These are phyloP conservation scores for Gossypium arboreum DNA, from an alignment of 345 rosid species.

Conservation along the genomic window DNA sequence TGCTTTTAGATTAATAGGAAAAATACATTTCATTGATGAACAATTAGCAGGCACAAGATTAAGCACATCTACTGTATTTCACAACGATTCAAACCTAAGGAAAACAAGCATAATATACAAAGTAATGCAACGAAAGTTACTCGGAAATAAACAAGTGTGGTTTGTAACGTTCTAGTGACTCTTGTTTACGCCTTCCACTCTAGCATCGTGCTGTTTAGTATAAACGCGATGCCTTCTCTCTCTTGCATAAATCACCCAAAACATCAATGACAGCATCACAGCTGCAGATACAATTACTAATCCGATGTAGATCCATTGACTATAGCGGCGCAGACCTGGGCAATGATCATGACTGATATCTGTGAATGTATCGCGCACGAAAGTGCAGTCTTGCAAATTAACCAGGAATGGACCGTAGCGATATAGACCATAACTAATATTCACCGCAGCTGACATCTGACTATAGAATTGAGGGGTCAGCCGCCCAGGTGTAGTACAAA, in stretches of 20 bases:
- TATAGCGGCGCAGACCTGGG: slow-evolving; percentile 53
- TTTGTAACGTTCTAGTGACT: slow-evolving; percentile 16
- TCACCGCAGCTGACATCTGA: slow-evolving; percentile 67
- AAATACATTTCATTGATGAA: neutral
- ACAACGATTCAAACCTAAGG: neutral
- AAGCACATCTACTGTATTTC: neutral
- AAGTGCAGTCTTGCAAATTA: slow-evolving; percentile 66
- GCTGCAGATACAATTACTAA: slow-evolving; percentile 70
- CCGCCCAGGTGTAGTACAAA: slow-evolving; percentile 71
- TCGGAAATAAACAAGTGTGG: neutral
- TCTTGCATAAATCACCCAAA: slow-evolving; percentile 87
- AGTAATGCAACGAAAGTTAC: neutral
- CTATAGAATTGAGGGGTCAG: slow-evolving; percentile 56
- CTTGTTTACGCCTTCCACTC: slow-evolving; percentile 35
- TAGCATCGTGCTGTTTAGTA: slow-evolving; percentile 44
- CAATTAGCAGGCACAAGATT: neutral
- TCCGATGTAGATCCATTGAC: slow-evolving; percentile 74
- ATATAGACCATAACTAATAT: slow-evolving; percentile 73
- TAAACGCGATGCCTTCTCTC: slow-evolving; percentile 83
- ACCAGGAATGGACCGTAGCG: slow-evolving; percentile 81
- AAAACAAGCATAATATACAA: slow-evolving; percentile 5
- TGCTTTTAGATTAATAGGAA: too few relatives aligned
- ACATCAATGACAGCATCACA: slow-evolving; percentile 84
- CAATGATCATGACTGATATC: slow-evolving; percentile 48
- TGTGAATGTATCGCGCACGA: slow-evolving; percentile 71